A percentile compares a stretch with the other conserved stretches of the same genome.
These are phyloP conservation scores for Diaporthe amygdali DNA, from an alignment of 2,329 filamentous ascomycete species.

Conservation along the genomic window DNA sequence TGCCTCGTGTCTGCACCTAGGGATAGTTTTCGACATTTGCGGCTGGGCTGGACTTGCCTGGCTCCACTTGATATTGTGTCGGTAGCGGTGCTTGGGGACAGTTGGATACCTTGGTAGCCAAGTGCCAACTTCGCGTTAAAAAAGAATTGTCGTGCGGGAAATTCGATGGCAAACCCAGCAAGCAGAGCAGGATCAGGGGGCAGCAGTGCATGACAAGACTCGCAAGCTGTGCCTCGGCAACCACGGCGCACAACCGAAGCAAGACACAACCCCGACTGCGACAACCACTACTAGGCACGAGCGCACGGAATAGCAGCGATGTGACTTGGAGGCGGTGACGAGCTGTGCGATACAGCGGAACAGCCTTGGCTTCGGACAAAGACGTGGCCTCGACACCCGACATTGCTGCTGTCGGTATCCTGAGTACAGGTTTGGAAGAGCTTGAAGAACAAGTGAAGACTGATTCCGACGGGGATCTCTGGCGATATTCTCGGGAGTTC, in stretches of 20 bases:
- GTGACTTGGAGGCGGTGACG: neutral
- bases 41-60: too few species aligned
- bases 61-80: neutral
- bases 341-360: neutral
- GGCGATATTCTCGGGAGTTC: too few species aligned
- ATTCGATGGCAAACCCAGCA: neutral
- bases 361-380: neutral
- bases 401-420: neutral
- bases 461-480: too few species aligned
- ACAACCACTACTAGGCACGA: neutral
- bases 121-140: neutral
- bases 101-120: neutral
- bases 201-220: neutral
- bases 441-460: neutral
- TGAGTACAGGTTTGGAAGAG: neutral
- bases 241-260: too few species aligned
- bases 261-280: neutral
- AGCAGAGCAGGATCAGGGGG: too few species aligned
- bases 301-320: neutral
- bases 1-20: neutral
- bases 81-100: neutral
- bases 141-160: neutral
- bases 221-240: neutral
- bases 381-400: neutral
- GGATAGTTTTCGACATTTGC: neutral